These are phyloP conservation scores for Carallia brachiata DNA, from an alignment of 345 rosid species.

Conservation along the genomic window DNA sequence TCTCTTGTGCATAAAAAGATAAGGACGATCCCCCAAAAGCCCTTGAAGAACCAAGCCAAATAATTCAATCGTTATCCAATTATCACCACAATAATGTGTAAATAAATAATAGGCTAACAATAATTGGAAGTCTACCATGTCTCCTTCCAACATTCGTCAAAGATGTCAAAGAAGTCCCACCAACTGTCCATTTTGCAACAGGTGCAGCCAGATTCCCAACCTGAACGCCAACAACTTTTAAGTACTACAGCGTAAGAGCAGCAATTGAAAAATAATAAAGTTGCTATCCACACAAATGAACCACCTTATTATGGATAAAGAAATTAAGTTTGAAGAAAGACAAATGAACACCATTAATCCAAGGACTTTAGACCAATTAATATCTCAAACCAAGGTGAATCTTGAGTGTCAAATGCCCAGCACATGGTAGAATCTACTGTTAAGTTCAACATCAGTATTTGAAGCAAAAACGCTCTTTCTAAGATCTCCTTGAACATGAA, in stretches of 20 bases:
- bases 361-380: neutral
- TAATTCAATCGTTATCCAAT: neutral
- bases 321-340: slow-evolving; percentile 5
- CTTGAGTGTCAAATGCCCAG: neutral
- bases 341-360: slow-evolving; percentile 1
- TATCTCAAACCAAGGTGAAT: neutral
- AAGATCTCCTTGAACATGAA: neutral
- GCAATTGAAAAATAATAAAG: neutral
- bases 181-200: slow-evolving; percentile 82
- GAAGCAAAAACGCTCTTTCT: neutral
- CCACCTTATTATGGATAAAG: neutral
- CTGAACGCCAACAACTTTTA: slow-evolving; percentile 33
- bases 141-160: slow-evolving; percentile 99
- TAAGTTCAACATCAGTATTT: neutral
- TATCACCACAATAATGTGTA: neutral
- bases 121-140: slow-evolving; percentile 54
- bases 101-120: neutral
- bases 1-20: no score
- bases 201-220: slow-evolving; percentile 88
- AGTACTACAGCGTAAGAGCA: neutral
- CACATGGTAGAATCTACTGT: neutral
- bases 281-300: neutral
- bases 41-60: neutral
- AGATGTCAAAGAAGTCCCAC: slow-evolving; percentile 92
- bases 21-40: no score